Evolutionary conservation across 208 protist species (phyloP), one percentile per base, ranked within the genome.

Genomic region (Leishmania gerbilli): DNA sequence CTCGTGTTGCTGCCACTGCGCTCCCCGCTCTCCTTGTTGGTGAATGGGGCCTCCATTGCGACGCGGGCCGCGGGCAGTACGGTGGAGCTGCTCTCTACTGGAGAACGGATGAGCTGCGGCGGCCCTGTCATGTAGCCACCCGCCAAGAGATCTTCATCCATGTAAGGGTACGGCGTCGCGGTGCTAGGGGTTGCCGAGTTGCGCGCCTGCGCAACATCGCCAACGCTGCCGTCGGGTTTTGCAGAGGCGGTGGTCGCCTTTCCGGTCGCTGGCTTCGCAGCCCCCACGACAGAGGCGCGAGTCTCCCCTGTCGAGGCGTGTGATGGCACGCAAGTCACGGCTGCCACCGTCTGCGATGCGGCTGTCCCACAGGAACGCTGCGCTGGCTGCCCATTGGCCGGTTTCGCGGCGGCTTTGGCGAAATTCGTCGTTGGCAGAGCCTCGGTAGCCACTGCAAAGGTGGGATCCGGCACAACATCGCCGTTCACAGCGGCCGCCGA

Each of bases 131-230:
- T 77, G 72, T 85, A 85, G 56, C 82, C 82, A 40, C 77, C 82
- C 13, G 77, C 82, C 11, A 85, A 60, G 58, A 85, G 62, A 42
- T 85, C 82, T 58, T 81, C 72, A 74, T 85, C 82, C 55, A 85
- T 74, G 65, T 81, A 79, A 40, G 76, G 64, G 47, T 34, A 55
- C 62, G 76, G 76, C 5, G 74, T n/a, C 37, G 37, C 37, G 7
- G n/a, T 77, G 37, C 56, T 34, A 47, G 7, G 19, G 17, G 74
- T 49, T 47, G 74, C 74, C n/a, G n/a, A 19, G 34, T 47, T 40
- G 17, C 34, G 17, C 24, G 24, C 55, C 34, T 40, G 49, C 3
- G 9, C 53, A 45, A 19, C 37, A 31, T 9, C 47, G 34, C 34
- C 74, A 76, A 8, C 71, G n/a, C n/a, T 45, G 15, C 31, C 27